A percentile compares a stretch with the other conserved stretches of the same genome.
phyloP scores from a whole-genome alignment of 2,329 filamentous ascomycete genomes.

The Xenoacremonium recifei region DNA sequence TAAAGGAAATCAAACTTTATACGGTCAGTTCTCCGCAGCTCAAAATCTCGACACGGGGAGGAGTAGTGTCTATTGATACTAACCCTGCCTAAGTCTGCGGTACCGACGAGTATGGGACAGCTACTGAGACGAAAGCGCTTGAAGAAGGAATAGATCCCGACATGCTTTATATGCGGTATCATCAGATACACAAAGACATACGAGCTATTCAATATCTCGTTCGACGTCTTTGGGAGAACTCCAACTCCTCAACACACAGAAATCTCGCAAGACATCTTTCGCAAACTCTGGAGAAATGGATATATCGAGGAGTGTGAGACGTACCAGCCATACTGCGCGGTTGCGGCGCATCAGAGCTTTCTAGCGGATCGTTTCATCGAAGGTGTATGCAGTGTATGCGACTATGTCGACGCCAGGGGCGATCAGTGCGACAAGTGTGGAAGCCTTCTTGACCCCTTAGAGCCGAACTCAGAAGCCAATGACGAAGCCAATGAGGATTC shows the following conservation, averaged over 20 bases:
- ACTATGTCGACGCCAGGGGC: conserved; percentile 67
- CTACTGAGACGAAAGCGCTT: conserved; percentile 92
- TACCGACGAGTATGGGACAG: conserved; percentile 91
- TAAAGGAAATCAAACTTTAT: conserved; percentile 76
- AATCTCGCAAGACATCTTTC: conserved; percentile 91
- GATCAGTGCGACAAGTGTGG: conserved; percentile 78
- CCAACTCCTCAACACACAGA: conserved; percentile 85
- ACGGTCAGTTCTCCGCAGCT: too few species aligned
- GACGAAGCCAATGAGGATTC: conserved; percentile 28
- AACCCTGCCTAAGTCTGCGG: too few species aligned
- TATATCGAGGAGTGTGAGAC: conserved; percentile 85
- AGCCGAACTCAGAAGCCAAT: conserved; percentile 44
- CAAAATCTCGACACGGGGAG: too few species aligned
- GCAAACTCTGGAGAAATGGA: conserved; percentile 81
- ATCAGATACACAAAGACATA: conserved; percentile 89
- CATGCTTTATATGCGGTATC: conserved; percentile 89
- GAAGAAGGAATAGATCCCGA: conserved; percentile 81
- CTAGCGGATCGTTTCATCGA: conserved; percentile 83
- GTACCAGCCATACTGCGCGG: conserved; percentile 79
- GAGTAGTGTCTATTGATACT: too few species aligned
- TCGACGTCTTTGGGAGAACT: conserved; percentile 93
- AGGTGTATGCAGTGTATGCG: conserved; percentile 73
- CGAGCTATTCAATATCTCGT: conserved; percentile 92
- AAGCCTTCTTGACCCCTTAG: conserved; percentile 67
- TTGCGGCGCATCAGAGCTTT: conserved; percentile 69